A percentile compares a stretch with the other conserved stretches of the same genome.
phyloP scores from a whole-genome alignment of 2,329 filamentous ascomycete species.

The Cordyceps militaris region DNA sequence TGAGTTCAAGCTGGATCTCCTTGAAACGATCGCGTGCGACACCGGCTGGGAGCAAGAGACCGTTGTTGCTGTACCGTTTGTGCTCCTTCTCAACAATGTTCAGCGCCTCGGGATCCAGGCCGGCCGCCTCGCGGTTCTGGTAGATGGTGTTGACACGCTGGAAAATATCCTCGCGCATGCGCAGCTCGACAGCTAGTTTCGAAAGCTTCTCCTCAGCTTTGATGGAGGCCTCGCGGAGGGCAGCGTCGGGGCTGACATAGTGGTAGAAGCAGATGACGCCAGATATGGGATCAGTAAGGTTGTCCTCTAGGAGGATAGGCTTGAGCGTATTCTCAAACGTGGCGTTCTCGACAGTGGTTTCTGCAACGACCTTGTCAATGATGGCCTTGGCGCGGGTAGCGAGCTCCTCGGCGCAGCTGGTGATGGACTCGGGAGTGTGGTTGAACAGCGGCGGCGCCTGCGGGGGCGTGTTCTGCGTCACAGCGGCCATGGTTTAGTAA shows the following conservation, averaged over 20 bases:
- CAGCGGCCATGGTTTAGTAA: neutral
- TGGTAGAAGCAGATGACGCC: conserved; percentile 75
- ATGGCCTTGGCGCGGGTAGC: conserved; percentile 56
- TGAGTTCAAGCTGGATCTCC: conserved; percentile 76
- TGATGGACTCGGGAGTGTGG: conserved; percentile 62
- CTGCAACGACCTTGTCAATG: conserved; percentile 60
- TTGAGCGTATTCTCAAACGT: conserved; percentile 48
- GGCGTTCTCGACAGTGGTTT: conserved; percentile 44
- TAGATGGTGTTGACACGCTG: conserved; percentile 53
- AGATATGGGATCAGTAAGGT: conserved; percentile 55
- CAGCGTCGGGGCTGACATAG: conserved; percentile 64
- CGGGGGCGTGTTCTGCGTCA: conserved; percentile 42
- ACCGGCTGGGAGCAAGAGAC: conserved; percentile 63
- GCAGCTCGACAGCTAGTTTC: conserved; percentile 69
- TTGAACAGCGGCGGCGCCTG: conserved; percentile 74
- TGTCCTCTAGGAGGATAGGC: conserved; percentile 57
- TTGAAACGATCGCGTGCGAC: conserved; percentile 72
- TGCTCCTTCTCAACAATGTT: conserved; percentile 72
- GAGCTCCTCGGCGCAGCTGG: conserved; percentile 58
- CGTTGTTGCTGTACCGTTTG: conserved; percentile 70
- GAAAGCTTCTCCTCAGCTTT: conserved; percentile 70
- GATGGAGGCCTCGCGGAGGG: conserved; percentile 66
- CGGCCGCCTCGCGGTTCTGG: conserved; percentile 42
- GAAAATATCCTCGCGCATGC: conserved; percentile 79
- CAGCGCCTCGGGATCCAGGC: conserved; percentile 60